Conservation (phyloP, 2,329 filamentous ascomycete species). For the Colletotrichum horii region DNA sequence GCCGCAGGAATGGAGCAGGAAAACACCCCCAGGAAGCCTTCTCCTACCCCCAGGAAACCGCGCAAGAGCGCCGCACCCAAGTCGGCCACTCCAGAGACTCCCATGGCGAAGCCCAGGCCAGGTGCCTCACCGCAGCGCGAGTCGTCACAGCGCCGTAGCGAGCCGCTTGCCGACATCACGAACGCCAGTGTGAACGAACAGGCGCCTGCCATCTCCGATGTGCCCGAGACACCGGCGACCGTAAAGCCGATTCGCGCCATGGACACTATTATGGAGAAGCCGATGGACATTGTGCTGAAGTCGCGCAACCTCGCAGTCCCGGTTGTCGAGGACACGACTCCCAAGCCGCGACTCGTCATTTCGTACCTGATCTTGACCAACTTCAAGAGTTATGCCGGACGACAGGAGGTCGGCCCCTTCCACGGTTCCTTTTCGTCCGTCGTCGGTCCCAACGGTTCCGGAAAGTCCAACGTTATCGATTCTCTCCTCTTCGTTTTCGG, state of each 20-base stretch:
- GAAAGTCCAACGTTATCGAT: slow-evolving; percentile 99
- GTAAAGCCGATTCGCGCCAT: slow-evolving; percentile 77
- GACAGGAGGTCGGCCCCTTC: slow-evolving; percentile 95
- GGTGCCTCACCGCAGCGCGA: slow-evolving; percentile 62
- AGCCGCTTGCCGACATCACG: slow-evolving; percentile 78
- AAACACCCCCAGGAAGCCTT: slow-evolving; percentile 43
- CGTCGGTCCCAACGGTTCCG: slow-evolving; percentile 96
- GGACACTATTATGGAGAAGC: slow-evolving; percentile 81
- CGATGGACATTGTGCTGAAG: slow-evolving; percentile 93
- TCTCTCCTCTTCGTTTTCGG: slow-evolving; percentile 98
- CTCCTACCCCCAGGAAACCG: slow-evolving; percentile 59
- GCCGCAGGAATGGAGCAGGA: slow-evolving; percentile 33
- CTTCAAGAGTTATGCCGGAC: slow-evolving; percentile 98
- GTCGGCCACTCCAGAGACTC: slow-evolving; percentile 39
- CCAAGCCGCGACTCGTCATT: slow-evolving; percentile 89
- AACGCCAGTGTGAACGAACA: slow-evolving; percentile 68
- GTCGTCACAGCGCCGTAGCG: slow-evolving; percentile 51
- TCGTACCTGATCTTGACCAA: slow-evolving; percentile 91
- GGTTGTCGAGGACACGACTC: slow-evolving; percentile 74
- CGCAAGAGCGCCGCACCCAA: slow-evolving; percentile 64
- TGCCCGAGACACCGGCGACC: slow-evolving; percentile 48
- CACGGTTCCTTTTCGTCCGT: slow-evolving; percentile 97
- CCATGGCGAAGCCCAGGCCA: slow-evolving; percentile 54
- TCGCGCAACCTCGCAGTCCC: slow-evolving; percentile 74
- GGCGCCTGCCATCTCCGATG: slow-evolving; percentile 45